These are phyloP conservation scores for Zasmidium citrigriseum DNA, from an alignment of 2,329 filamentous ascomycete species.

Conservation along the genomic window DNA sequence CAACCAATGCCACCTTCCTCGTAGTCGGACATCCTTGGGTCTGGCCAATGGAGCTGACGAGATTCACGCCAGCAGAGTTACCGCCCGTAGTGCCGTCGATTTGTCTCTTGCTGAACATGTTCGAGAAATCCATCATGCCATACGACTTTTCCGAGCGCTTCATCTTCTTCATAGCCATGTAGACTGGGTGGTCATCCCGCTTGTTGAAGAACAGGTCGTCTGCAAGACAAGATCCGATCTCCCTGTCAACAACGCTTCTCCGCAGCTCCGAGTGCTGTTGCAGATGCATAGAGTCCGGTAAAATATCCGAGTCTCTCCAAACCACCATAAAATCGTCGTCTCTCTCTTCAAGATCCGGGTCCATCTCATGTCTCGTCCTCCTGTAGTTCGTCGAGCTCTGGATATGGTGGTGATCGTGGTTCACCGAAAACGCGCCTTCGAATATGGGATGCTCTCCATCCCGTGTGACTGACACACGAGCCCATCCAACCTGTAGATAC, in stretches of 20 bases:
- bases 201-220: constrained; percentile 80
- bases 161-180: constrained; percentile 47
- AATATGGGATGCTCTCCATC: constrained; percentile 83
- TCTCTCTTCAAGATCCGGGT: constrained; percentile 63
- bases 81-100: constrained; percentile 70
- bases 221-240: constrained; percentile 59
- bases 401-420: constrained; percentile 83
- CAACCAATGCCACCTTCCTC: constrained; percentile 88
- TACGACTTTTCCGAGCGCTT: constrained; percentile 57
- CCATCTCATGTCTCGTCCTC: constrained; percentile 68
- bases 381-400: constrained; percentile 74
- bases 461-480: constrained; percentile 72
- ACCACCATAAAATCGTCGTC: constrained; percentile 81
- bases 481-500: constrained; percentile 86
- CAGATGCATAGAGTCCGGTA: constrained; percentile 27
- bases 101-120: constrained; percentile 66
- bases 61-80: constrained; percentile 77
- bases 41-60: constrained; percentile 76
- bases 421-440: constrained; percentile 81
- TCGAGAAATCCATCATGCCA: constrained; percentile 62
- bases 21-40: constrained; percentile 83
- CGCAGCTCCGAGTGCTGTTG: constrained; percentile 66
- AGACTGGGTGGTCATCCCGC: constrained; percentile 69
- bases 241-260: constrained; percentile 20
- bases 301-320: constrained; percentile 87